Percentiles rank a stretch among this genome's conserved stretches.
These are phyloP conservation scores for Elsinoe arachidis DNA, from an alignment of 2,329 filamentous ascomycete genomes.

Conservation along the genomic window DNA sequence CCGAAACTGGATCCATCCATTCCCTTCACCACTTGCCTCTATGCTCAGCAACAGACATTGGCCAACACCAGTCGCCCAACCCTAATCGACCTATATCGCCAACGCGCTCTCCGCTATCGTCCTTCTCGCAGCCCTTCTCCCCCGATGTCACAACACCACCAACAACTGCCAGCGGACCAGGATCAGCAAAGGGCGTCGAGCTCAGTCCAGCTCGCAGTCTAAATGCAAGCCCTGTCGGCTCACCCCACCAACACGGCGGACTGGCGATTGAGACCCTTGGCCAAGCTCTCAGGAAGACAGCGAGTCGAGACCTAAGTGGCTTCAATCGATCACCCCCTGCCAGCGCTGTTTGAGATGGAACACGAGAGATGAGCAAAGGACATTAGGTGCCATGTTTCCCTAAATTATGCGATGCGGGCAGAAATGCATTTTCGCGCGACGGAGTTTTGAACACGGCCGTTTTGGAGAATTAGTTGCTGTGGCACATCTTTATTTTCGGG, in stretches of 20 bases:
- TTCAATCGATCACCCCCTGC: conserved; percentile 22
- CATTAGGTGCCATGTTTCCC: background rate
- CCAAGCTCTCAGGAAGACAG: conserved; percentile 76
- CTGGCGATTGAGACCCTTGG: conserved; percentile 90
- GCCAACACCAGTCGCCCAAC: conserved; percentile 19
- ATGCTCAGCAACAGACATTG: conserved; percentile 46
- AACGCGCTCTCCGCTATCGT: conserved; percentile 55
- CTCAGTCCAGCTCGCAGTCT: conserved; percentile 48
- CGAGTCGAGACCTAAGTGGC: conserved; percentile 64
- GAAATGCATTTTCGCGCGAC: background rate
- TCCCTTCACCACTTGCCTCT: conserved; percentile 61
- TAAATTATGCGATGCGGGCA: background rate
- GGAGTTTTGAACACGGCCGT: background rate
- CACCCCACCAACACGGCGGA: conserved; percentile 53
- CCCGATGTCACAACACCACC: conserved; percentile 61
- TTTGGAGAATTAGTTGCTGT: background rate
- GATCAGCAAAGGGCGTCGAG: conserved; percentile 66
- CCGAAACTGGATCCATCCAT: conserved; percentile 34
- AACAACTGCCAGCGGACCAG: conserved; percentile 60
- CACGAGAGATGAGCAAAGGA: conserved; percentile 16
- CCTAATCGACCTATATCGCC: conserved; percentile 69
- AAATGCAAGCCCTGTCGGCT: conserved; percentile 54
- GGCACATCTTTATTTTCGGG: background rate
- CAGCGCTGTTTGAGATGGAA: conserved; percentile 15
- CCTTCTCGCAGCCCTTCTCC: conserved; percentile 46